Conservation (phyloP, 1,284 basidiomycete genomes). For the Anthracocystis setariae region DNA sequence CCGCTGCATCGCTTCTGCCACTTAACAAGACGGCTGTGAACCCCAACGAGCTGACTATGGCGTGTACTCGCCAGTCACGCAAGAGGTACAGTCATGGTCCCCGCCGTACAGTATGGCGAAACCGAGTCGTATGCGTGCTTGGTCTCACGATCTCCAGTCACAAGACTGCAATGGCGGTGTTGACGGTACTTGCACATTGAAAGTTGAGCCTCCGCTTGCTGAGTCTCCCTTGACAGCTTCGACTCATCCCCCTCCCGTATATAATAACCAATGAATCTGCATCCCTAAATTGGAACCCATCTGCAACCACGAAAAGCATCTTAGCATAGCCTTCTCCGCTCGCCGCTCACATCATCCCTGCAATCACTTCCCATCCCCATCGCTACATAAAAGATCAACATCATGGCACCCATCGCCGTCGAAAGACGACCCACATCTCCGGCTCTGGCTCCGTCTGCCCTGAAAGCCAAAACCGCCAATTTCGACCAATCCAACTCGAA, state of each 20-base stretch:
- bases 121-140: too few species aligned
- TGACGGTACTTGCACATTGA: too few species aligned
- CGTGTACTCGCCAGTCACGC: constrained; percentile 27
- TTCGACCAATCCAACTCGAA: constrained; percentile 15
- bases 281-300: neutral
- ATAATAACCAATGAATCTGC: neutral
- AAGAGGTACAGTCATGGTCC: constrained; percentile 18
- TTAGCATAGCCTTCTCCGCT: neutral
- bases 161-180: too few species aligned
- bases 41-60: constrained; percentile 5
- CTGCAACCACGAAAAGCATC: neutral
- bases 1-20: neutral
- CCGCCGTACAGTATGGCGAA: neutral
- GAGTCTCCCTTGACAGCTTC: neutral
- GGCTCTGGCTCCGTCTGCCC: constrained; percentile 8
- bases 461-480: constrained; percentile 10
- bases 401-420: constrained; percentile 45
- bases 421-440: constrained; percentile 31
- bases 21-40: neutral
- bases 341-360: neutral
- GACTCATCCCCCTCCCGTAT: neutral
- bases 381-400: neutral
- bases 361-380: neutral
- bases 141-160: too few species aligned
- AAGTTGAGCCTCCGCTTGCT: too few species aligned